Conservation (phyloP, 345 rosid species). For the Salix caprea region DNA sequence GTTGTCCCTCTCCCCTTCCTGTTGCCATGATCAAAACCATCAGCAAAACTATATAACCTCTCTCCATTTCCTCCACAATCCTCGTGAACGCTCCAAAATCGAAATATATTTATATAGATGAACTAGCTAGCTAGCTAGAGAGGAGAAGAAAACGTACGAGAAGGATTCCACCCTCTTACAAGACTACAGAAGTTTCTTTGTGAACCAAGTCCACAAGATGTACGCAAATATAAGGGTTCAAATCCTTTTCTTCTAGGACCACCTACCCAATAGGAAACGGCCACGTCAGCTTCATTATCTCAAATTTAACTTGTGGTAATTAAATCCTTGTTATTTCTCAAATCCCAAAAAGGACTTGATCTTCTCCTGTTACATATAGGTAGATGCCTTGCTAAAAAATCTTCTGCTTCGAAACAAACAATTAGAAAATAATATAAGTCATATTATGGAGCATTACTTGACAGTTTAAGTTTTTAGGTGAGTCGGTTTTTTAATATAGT, state of each 20-base stretch:
- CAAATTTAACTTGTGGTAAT: too few relatives aligned
- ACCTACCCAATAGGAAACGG: neutral
- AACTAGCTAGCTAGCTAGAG: neutral
- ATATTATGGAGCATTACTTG: too few relatives aligned
- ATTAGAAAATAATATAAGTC: too few relatives aligned
- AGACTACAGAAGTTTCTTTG: neutral
- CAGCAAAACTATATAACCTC: neutral
- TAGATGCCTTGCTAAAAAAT: neutral
- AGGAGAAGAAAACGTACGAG: neutral
- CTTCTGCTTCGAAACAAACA: neutral
- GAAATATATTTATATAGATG: neutral
- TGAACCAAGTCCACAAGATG: neutral
- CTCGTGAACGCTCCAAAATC: neutral
- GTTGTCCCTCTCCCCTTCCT: slow-evolving; percentile 39
- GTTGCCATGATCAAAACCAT: slow-evolving; percentile 15
- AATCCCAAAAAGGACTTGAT: too few relatives aligned
- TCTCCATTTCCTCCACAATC: slow-evolving; percentile 18
- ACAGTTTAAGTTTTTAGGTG: too few relatives aligned
- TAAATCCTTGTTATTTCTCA: too few relatives aligned
- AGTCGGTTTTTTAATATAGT: too few relatives aligned
- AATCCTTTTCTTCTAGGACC: too few relatives aligned
- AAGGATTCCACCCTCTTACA: neutral
- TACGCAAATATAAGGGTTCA: neutral
- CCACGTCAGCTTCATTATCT: neutral
- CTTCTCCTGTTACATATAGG: too few relatives aligned